Evolutionary conservation across 192 early-diverging fungal species (phyloP).

Genomic region (Funneliformis mosseae): DNA sequence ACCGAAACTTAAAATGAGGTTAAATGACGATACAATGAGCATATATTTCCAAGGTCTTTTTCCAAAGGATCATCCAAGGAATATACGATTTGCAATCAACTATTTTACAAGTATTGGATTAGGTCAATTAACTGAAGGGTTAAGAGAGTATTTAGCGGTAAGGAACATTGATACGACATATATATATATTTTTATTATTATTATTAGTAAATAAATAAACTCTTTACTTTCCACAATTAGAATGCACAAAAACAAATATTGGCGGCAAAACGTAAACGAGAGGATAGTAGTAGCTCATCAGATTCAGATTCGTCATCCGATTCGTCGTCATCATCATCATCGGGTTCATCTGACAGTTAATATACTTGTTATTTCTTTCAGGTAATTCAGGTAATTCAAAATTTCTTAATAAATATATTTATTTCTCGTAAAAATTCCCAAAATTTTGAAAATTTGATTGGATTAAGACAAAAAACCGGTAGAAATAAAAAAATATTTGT

Average conservation of each 20-base stretch:
- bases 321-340: conserved; percentile 2
- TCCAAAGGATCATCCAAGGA: conserved; percentile 83
- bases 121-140: conserved; percentile 89
- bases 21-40: conserved; percentile 64
- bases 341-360: background rate
- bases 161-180: background rate
- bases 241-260: conserved; percentile 15
- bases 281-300: background rate
- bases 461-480: too few relatives aligned
- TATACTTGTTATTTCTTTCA: too few relatives aligned
- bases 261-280: conserved; percentile 5
- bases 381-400: too few relatives aligned
- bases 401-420: too few relatives aligned
- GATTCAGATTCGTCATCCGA: conserved; percentile 21
- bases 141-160: conserved; percentile 84
- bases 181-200: background rate
- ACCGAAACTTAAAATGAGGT: conserved; percentile 67
- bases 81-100: conserved; percentile 96
- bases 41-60: conserved; percentile 87
- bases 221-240: background rate
- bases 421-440: too few relatives aligned
- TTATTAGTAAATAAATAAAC: background rate
- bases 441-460: too few relatives aligned
- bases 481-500: too few relatives aligned
- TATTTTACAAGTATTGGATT: conserved; percentile 95